Conservation (phyloP, 495 filamentous ascomycete species). For the Collariella sp. region DNA sequence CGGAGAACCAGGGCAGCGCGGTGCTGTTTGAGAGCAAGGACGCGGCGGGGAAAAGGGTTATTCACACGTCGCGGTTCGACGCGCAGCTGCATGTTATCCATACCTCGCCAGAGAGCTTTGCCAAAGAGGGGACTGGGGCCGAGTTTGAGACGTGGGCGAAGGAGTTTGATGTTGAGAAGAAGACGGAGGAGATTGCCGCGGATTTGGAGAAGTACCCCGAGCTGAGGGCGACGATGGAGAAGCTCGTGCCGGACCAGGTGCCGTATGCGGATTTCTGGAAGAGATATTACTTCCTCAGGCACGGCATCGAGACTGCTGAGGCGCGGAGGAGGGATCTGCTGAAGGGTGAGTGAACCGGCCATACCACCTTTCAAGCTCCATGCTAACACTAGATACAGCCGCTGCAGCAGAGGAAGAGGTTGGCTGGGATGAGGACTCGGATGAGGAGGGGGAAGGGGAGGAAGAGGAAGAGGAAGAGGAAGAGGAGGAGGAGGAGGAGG, state of each 20-base stretch:
- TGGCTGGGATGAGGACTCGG: conserved; percentile 69
- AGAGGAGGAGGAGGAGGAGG: conserved; percentile 8
- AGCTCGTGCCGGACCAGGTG: conserved; percentile 81
- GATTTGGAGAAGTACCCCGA: conserved; percentile 87
- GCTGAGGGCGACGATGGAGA: conserved; percentile 86
- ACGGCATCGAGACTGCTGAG: conserved; percentile 94
- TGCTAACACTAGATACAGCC: conserved; percentile 39
- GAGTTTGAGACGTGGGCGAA: conserved; percentile 69
- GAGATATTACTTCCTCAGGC: conserved; percentile 89
- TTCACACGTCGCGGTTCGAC: conserved; percentile 89
- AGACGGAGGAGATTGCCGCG: conserved; percentile 74
- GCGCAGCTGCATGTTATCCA: conserved; percentile 94
- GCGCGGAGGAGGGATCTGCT: conserved; percentile 80
- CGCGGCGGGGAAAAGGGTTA: conserved; percentile 77
- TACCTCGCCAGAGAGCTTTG: conserved; percentile 74
- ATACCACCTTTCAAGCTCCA: background rate
- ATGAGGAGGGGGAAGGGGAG: conserved; percentile 47
- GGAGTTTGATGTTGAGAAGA: conserved; percentile 68
- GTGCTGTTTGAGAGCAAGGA: conserved; percentile 90
- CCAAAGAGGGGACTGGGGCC: conserved; percentile 64
- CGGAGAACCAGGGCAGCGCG: conserved; percentile 34
- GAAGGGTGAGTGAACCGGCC: conserved; percentile 57
- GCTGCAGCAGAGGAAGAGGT: conserved; percentile 66
- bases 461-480: conserved; percentile 16
- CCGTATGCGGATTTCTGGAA: conserved; percentile 88